These are phyloP conservation scores for Eurotiales sp. DNA, from an alignment of 2,329 filamentous ascomycete genomes.

Conservation along the genomic window DNA sequence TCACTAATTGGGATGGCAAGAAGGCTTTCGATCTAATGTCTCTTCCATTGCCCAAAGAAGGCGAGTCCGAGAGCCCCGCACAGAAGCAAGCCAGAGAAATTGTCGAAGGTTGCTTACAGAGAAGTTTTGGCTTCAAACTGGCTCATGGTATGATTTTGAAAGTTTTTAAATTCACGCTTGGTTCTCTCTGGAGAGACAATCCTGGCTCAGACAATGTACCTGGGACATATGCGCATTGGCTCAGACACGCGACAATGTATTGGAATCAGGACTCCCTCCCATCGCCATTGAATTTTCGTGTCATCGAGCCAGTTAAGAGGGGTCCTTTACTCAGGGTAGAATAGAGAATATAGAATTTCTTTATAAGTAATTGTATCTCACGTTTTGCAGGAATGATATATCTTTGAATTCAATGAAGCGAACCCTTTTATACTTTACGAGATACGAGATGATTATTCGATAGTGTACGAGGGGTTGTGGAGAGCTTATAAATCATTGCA, in stretches of 20 bases:
- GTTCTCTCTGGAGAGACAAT: constrained; percentile 52
- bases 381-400: too few relatives aligned
- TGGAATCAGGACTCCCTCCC: constrained; percentile 47
- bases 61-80: constrained; percentile 42
- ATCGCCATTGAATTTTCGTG: constrained; percentile 5
- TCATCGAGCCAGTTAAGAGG: constrained; percentile 4
- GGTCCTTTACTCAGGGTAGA: constrained; percentile 7
- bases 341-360: background rate
- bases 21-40: constrained; percentile 52
- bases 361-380: too few relatives aligned
- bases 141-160: constrained; percentile 53
- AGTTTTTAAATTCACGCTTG: constrained; percentile 49
- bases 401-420: too few relatives aligned
- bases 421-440: too few relatives aligned
- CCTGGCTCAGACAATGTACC: constrained; percentile 47
- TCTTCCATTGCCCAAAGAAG: constrained; percentile 34
- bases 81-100: constrained; percentile 50
- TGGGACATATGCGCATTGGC: constrained; percentile 54
- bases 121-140: constrained; percentile 55
- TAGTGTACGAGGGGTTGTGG: too few relatives aligned
- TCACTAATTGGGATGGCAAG: constrained; percentile 51
- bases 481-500: too few relatives aligned
- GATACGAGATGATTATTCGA: too few relatives aligned
- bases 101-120: constrained; percentile 49
- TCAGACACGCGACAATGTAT: constrained; percentile 45